Evolutionary conservation across 306 rosid genomes (phyloP), one percentile per base, ranked within the genome.

Genomic region (Oemleria cerasiformis): DNA sequence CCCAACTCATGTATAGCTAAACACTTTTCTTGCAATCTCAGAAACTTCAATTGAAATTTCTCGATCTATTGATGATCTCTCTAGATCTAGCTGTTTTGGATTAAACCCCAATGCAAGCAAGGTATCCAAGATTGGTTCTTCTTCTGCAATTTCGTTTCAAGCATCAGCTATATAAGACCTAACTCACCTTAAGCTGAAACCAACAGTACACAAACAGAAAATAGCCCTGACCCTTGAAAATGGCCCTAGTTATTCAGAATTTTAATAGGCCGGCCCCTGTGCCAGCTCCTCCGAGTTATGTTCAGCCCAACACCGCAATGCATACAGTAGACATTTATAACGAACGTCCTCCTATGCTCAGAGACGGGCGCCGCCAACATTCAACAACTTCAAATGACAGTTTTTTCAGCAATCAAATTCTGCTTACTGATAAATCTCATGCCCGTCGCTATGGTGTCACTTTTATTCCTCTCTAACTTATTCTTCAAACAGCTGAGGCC

Each of bases 91-190:
- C n/a, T 75, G 75, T 68, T 20, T 25, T 56, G 48, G 23, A 63
- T 39, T 48, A 79, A 79, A 78, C 87, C 80, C 70, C 66, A 65
- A 34, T 43, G 65, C 79, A 89, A 89, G 96, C 84, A 89, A 87
- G 88, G 92, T 78, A 85, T 70, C 80, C 30, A 25, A 43, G 42
- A 41, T 14, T 53, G n/a, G n/a, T n/a, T n/a, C n/a, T n/a, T n/a
- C n/a, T n/a, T n/a, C n/a, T n/a, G n/a, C n/a, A 4, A 21, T 7
- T 55, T 19, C 4, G 12, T 6, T 6, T 8, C 10, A 59, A 14
- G 20, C 64, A 59, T 59, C 64, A 34, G 34, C 64, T 70, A 70
- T 70, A 70, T 56, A 70, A 56, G 30, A 43, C 60, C 42, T 56
- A 41, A 17, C 30, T 70, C n/a, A 6, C 8, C 54, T n/a, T 8